Base-by-base conservation (phyloP, 345 rosid genomes). In the Trapa bicornis region DNA sequence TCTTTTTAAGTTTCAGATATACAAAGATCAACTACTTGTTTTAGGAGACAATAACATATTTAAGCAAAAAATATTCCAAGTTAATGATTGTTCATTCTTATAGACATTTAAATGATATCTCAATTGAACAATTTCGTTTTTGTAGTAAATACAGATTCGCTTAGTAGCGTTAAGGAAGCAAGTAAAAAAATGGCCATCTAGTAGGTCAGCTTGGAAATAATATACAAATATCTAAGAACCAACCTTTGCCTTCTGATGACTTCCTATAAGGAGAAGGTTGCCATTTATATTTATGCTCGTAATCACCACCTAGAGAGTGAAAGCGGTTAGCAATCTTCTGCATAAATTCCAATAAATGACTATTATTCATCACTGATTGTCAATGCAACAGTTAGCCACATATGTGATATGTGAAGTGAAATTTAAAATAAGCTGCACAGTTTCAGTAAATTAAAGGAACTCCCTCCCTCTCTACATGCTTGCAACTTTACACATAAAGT, bases 241-340 rank as follows among this genome's bases (percentile, higher is more conserved):
- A 32, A 94, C 99, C 89, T 91, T 94, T 68, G 82, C 87, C 83
- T 91, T 94, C 75, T 82, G 85, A 79, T 94, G 84, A 75, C 99
- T 94, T 73, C 99, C 99, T 70, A 94, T 85, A 69, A 94, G 88
- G 52, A 84, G 81, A 76, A 94, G 88, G 81, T 73, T 77, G 56
- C 90, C 96, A 45, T 86, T 80, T 67, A 91, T 78, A 66, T 77
- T 86, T 63, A 94, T 91, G 87, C 99, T 89, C 73, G 99, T 94
- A 68, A 94, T 85, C 74, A 94, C 92, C 75, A 94, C 97, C 99
- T 94, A 87, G 8, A 78, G 48, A 37, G 65, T 64, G 36, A 65
- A 47, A 50, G 54, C 43, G 33, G 33, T 50, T 65, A 37, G 42
- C 53, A 29, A n/a, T 52, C 52, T 22, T 65, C 52, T n/a, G 67